Conservation (phyloP, 2,329 filamentous ascomycete species). For the Cladobotryum mycophilum region DNA sequence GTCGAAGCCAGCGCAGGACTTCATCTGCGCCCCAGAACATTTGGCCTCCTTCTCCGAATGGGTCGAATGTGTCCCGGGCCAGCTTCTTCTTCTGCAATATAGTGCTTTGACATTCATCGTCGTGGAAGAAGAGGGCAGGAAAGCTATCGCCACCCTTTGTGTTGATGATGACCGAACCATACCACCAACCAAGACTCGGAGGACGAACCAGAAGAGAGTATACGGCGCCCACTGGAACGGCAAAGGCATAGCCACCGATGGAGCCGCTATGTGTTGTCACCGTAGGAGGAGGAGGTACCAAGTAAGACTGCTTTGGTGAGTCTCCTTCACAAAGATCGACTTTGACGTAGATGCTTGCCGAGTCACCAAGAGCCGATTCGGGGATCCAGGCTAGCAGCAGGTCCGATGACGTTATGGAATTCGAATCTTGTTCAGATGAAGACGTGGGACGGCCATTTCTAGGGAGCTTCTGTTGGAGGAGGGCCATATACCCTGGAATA, state of each 20-base stretch:
- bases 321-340: constrained; percentile 82
- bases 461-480: constrained; percentile 77
- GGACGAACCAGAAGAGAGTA: constrained; percentile 87
- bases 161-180: constrained; percentile 91
- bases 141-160: constrained; percentile 86
- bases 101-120: constrained; percentile 92
- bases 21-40: constrained; percentile 99
- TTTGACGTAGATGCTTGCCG: constrained; percentile 86
- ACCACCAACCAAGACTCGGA: constrained; percentile 97
- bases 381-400: constrained; percentile 91
- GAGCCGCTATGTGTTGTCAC: constrained; percentile 68
- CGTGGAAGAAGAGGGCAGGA: constrained; percentile 94
- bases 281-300: constrained; percentile 86
- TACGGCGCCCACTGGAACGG: constrained; percentile 80
- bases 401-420: constrained; percentile 54
- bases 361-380: constrained; percentile 79
- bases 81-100: constrained; percentile 88
- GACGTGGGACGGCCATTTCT: constrained; percentile 32
- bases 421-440: constrained; percentile 27
- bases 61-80: constrained; percentile 79
- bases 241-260: constrained; percentile 80
- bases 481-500: constrained; percentile 85
- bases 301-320: constrained; percentile 76
- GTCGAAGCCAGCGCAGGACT: constrained; percentile 80
- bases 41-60: constrained; percentile 75